Evolutionary conservation across 164 flowering plant species (phyloP).

Genomic region (Brasenia schreberi): DNA sequence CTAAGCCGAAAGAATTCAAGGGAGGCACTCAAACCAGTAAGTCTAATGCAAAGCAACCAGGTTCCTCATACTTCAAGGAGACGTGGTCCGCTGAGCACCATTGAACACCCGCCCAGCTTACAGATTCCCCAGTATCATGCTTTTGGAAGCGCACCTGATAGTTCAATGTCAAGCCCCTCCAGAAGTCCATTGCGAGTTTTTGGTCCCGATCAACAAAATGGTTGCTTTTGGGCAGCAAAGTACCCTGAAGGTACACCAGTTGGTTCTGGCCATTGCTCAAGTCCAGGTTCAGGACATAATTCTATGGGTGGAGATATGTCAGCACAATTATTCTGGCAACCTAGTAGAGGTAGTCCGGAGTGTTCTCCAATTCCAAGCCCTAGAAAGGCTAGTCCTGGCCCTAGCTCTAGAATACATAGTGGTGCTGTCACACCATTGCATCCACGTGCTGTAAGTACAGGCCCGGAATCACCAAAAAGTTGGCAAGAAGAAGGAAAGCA

Average conservation of each 20-base stretch:
- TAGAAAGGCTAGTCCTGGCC: constrained; percentile 51
- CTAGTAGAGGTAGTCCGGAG: constrained; percentile 40
- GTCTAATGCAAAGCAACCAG: constrained; percentile 22
- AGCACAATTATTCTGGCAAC: constrained; percentile 33
- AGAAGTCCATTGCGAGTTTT: constrained; percentile 72
- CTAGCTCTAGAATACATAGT: constrained; percentile 64
- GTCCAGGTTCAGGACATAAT: constrained; percentile 67
- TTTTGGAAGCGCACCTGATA: constrained; percentile 74
- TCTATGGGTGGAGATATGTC: constrained; percentile 36
- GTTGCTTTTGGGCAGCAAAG: constrained; percentile 48
- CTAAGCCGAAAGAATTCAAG: constrained; percentile 21
- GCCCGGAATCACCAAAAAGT: constrained; percentile 35
- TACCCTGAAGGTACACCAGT: constrained; percentile 47
- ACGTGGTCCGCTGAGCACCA: constrained; percentile 29
- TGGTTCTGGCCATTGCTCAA: constrained; percentile 89
- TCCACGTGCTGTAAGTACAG: constrained; percentile 61
- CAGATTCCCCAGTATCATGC: constrained; percentile 51
- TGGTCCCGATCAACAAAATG: constrained; percentile 46
- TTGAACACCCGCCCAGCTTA: constrained; percentile 35
- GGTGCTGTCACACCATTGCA: constrained; percentile 83
- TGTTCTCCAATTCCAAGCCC: constrained; percentile 50
- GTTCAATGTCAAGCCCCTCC: constrained; percentile 93
- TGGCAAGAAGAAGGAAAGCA: constrained; percentile 79
- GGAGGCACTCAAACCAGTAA: constrained; percentile 34
- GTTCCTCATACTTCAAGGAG: constrained; percentile 40